Base-by-base conservation (phyloP, 495 filamentous ascomycete genomes). In the Aspergillus ellipticus region DNA sequence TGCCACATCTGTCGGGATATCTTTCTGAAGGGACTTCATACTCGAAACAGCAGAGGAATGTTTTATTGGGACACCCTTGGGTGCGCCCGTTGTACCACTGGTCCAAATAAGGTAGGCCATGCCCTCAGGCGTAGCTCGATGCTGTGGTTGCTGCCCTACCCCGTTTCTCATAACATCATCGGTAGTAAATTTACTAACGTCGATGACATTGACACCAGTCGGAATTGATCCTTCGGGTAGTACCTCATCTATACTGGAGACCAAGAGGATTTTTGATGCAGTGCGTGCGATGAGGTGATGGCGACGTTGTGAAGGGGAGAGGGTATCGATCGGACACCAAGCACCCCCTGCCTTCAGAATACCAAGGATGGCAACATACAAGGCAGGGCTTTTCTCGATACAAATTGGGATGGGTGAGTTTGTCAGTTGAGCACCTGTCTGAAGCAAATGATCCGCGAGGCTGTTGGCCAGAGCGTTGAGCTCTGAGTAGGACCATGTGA, bases 61-160 rank as follows among this genome's bases (percentile, higher is more conserved):
- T 10, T 52, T 67, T 2, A 74, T 59, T 0, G 69, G 56, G 6
- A 77, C 70, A 15, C 71, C 71, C 67, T 96, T 96, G 0, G 92
- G 92, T 33, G 94, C 73, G 2, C 92, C 92, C 0, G 89, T 94
- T 7, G 90, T 95, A 11, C 90, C 90, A 52, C 84, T 82, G n/a
- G 89, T 95, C 71, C 84, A 93, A 43, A 95, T 88, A 37, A 95
- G 74, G 33, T 86, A 76, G 0, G 80, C 85, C 73, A 87, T 83
- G 53, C 82, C 79, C 35, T 58, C 51, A 24, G 63, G 49, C 1
- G 49, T 76, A 22, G 53, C 37, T 41, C 52, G 42, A 20, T 53
- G 21, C 24, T 50, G 39, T 5, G 35, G 5, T 39, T 1, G 13
- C 3, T 15, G 11, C 5, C 10, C 11, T 13, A 39, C 35, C 5